A percentile compares a stretch with the other conserved stretches of the same genome.
Evolutionary conservation across 164 flowering plant genomes (phyloP).

Genomic region (Nymphaea thermarum): DNA sequence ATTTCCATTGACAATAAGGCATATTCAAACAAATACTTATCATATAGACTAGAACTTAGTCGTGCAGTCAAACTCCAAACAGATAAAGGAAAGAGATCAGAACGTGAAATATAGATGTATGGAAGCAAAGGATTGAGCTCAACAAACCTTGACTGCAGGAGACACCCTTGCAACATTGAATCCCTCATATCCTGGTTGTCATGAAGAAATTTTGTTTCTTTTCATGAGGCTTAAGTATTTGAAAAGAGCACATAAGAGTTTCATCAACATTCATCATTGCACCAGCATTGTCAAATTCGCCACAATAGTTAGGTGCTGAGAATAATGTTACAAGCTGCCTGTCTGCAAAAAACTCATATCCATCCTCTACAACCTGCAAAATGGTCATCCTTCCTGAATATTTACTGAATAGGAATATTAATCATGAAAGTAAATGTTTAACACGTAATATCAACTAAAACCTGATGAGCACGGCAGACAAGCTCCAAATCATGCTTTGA

Average conservation of each 20-base stretch:
- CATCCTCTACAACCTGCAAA: slow-evolving; percentile 80
- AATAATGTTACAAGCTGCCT: slow-evolving; percentile 76
- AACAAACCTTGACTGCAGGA: too few species aligned
- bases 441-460: neutral
- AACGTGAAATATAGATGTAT: too few species aligned
- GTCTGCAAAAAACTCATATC: slow-evolving; percentile 76
- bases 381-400: slow-evolving; percentile 3
- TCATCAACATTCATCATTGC: slow-evolving; percentile 93
- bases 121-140: too few species aligned
- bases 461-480: slow-evolving; percentile 89
- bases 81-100: too few species aligned
- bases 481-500: slow-evolving; percentile 71
- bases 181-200: too few species aligned
- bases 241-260: slow-evolving; percentile 77
- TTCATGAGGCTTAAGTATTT: slow-evolving; percentile 67
- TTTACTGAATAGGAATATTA: too few species aligned
- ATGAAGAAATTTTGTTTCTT: slow-evolving; percentile 24
- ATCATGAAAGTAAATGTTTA: neutral
- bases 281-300: slow-evolving; percentile 87
- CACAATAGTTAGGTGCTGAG: slow-evolving; percentile 84
- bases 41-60: too few species aligned
- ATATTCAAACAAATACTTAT: too few species aligned
- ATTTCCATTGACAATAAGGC: too few species aligned
- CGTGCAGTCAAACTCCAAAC: too few species aligned
- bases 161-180: too few species aligned